Evolutionary conservation across 176 grass and related monocot genomes (phyloP).

Genomic region (Avena sativa): DNA sequence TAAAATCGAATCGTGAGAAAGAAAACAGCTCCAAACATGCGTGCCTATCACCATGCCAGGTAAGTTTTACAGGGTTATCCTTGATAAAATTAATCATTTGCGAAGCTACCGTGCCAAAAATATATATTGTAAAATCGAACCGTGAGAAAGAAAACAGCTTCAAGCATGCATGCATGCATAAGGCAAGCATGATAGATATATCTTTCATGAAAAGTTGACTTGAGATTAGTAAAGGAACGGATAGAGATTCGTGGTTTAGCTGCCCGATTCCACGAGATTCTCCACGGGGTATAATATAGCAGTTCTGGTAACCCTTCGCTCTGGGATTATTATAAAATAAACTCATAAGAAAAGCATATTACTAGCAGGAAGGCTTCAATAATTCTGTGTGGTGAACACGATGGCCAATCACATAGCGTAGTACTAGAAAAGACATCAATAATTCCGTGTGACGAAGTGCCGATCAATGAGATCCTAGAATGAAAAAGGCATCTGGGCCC

Average conservation of each 20-base stretch:
- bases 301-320: not conserved
- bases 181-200: not conserved
- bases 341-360: not conserved
- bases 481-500: conserved; percentile 1
- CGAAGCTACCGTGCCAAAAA: no score
- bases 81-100: no score
- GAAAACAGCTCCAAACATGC: not conserved
- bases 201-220: conserved; percentile 37
- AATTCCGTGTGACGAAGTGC: not conserved
- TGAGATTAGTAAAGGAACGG: conserved; percentile 39
- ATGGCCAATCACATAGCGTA: conserved; percentile 12
- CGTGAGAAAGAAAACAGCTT: not conserved
- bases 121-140: not conserved
- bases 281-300: conserved; percentile 19
- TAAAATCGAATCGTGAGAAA: not conserved
- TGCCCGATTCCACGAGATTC: not conserved
- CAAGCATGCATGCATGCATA: not conserved
- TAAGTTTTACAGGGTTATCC: no score
- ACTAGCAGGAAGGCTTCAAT: not conserved
- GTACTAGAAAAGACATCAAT: conserved; percentile 23
- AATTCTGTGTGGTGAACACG: conserved; percentile 34
- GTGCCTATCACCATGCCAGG: no score
- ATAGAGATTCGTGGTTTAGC: not conserved
- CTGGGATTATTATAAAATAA: conserved; percentile 6
- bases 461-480: conserved; percentile 34